Evolutionary conservation across 768 basidiomycete species (phyloP).

Genomic region (Serendipita sp.): DNA sequence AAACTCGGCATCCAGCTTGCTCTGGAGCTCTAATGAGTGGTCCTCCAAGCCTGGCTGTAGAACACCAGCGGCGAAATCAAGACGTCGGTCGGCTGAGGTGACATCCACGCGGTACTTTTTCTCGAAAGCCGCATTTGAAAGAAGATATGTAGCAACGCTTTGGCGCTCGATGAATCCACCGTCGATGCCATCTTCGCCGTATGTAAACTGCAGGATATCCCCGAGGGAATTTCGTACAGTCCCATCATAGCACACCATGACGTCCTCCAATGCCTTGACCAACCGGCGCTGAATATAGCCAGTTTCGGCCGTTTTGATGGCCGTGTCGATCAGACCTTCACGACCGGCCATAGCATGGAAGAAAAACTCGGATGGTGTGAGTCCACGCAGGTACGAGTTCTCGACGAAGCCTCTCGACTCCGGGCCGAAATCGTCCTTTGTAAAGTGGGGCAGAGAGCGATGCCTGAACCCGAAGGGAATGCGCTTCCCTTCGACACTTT

Average conservation of each 20-base stretch:
- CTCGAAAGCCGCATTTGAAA: constrained; percentile 72
- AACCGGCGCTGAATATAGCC: constrained; percentile 97
- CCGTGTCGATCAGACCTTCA: constrained; percentile 97
- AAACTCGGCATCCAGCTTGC: constrained; percentile 67
- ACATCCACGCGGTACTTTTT: constrained; percentile 91
- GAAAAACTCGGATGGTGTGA: constrained; percentile 98
- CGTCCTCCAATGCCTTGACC: constrained; percentile 95
- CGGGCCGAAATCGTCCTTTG: constrained; percentile 96
- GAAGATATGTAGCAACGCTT: constrained; percentile 72
- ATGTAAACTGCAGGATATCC: constrained; percentile 89
- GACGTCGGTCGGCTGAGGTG: constrained; percentile 45
- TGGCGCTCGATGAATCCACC: constrained; percentile 95
- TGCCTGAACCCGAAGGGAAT: constrained; percentile 98
- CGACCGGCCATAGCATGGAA: constrained; percentile 99
- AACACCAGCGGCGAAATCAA: constrained; percentile 62
- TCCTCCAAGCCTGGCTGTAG: constrained; percentile 82
- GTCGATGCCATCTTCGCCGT: constrained; percentile 99
- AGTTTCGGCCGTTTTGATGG: constrained; percentile 98
- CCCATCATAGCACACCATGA: constrained; percentile 94
- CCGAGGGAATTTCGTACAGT: constrained; percentile 95
- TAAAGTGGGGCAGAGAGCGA: constrained; percentile 91
- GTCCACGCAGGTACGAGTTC: constrained; percentile 89
- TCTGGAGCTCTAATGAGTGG: constrained; percentile 66
- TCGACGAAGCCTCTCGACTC: constrained; percentile 98
- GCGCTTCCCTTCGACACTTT: constrained; percentile 93